A percentile compares a stretch with the other conserved stretches of the same genome.
Conservation (phyloP, 306 rosid genomes). For the Glycine tomentella region DNA sequence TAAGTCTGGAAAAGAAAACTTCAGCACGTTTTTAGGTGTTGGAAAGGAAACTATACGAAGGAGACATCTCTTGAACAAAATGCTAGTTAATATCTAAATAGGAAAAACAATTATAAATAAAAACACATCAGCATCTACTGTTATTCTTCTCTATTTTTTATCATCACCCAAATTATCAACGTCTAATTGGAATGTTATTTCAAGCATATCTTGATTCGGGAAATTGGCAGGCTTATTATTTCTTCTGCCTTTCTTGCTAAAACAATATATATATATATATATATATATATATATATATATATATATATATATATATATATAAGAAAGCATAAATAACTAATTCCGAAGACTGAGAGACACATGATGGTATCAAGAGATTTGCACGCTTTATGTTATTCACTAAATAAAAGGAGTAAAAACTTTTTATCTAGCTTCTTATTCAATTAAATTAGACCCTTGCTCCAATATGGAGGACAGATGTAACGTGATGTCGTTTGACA, state of each 20-base stretch:
- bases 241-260: not conserved
- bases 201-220: not conserved
- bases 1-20: not conserved
- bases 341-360: not conserved
- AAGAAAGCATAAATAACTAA: not conserved
- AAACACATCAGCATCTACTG: no score
- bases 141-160: not conserved
- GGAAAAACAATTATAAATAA: no score
- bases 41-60: not conserved
- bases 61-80: not conserved
- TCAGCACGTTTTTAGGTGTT: not conserved
- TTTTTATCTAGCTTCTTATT: not conserved
- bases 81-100: not conserved
- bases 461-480: not conserved
- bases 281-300: no score
- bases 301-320: no score
- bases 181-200: not conserved
- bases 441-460: not conserved
- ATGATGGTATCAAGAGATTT: not conserved
- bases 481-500: not conserved
- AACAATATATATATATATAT: not conserved
- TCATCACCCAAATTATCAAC: not conserved
- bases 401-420: not conserved
- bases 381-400: not conserved
- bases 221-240: not conserved